These are phyloP conservation scores for Aspergillus homomorphus DNA, from an alignment of 495 filamentous ascomycete genomes.

Conservation along the genomic window DNA sequence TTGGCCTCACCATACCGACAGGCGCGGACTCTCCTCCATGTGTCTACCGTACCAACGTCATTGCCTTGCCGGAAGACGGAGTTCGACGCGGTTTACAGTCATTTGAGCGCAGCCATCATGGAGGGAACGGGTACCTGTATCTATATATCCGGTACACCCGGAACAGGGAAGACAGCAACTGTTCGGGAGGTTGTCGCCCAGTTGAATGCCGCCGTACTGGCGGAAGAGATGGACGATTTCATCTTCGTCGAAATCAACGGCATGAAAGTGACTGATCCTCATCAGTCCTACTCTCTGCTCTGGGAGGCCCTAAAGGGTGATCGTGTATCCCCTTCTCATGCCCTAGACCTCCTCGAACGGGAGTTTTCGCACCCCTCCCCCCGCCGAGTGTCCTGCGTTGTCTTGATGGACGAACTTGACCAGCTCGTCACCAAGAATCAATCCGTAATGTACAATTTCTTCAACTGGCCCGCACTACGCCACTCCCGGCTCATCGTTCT, in stretches of 20 bases:
- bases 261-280: conserved; percentile 98
- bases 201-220: conserved; percentile 76
- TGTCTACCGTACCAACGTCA: conserved; percentile 82
- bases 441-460: conserved; percentile 99
- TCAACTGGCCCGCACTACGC: conserved; percentile 96
- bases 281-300: conserved; percentile 90
- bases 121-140: conserved; percentile 93
- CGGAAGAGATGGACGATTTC: conserved; percentile 96
- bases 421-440: conserved; percentile 97
- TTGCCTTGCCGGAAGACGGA: conserved; percentile 91
- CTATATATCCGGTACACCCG: conserved; percentile 98
- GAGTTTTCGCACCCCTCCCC: conserved; percentile 91
- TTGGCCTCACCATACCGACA: conserved; percentile 85
- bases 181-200: conserved; percentile 92
- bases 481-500: conserved; percentile 93
- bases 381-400: conserved; percentile 89
- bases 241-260: conserved; percentile 99
- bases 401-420: conserved; percentile 98
- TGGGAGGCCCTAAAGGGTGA: conserved; percentile 97
- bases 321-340: conserved; percentile 86
- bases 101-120: conserved; percentile 91
- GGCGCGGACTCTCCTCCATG: conserved; percentile 84
- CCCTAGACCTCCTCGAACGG: conserved; percentile 81
- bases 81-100: conserved; percentile 86
- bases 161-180: conserved; percentile 98